phyloP scores from a whole-genome alignment of 2,329 filamentous ascomycete species.

The Paecilomyces niveus region DNA sequence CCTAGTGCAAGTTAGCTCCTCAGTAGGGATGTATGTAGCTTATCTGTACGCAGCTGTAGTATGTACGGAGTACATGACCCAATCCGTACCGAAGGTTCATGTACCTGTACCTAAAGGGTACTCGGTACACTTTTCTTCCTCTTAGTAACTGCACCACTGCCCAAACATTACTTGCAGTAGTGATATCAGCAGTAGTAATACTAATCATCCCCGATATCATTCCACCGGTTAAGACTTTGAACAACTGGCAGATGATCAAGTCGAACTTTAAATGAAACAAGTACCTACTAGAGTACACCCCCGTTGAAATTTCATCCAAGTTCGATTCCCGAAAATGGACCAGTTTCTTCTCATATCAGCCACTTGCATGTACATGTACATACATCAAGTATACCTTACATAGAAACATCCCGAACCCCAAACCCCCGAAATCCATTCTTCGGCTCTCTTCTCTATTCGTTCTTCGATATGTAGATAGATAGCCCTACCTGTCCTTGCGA shows the following conservation, averaged over 20 bases:
- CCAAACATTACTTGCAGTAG: not conserved
- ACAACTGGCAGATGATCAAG: not conserved
- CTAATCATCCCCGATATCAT: not conserved
- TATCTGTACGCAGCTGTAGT: not conserved
- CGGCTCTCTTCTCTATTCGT: too few relatives aligned
- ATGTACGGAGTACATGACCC: not conserved
- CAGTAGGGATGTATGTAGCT: not conserved
- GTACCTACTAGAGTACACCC: too few relatives aligned
- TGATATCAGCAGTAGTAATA: not conserved
- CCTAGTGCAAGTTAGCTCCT: not conserved
- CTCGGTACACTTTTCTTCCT: not conserved
- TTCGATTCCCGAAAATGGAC: too few relatives aligned
- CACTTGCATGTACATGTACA: too few relatives aligned
- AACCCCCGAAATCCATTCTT: too few relatives aligned
- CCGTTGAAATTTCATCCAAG: too few relatives aligned
- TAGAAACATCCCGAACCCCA: too few relatives aligned
- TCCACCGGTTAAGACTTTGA: not conserved
- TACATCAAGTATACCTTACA: too few relatives aligned
- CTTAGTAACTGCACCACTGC: not conserved
- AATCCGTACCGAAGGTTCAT: not conserved
- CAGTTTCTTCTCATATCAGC: too few relatives aligned
- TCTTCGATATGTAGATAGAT: too few relatives aligned
- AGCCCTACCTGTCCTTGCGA: too few relatives aligned
- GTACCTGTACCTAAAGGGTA: not conserved
- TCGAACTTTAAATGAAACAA: not conserved